These are phyloP conservation scores for Ambrosiella cleistominuta DNA, from an alignment of 2,329 filamentous ascomycete species.

Conservation along the genomic window DNA sequence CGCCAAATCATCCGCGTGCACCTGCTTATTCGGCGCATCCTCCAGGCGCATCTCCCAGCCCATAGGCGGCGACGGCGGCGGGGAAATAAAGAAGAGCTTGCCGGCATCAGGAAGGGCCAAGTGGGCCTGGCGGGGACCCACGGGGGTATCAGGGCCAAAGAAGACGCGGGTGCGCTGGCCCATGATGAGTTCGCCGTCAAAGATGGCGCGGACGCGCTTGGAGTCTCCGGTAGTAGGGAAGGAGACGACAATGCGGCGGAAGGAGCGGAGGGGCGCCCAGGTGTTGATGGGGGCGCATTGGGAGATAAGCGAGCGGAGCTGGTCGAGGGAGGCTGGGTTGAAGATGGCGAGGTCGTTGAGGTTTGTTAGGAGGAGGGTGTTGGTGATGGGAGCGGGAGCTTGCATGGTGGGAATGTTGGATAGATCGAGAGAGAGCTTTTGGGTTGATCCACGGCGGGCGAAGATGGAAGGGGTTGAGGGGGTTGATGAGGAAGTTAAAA, in stretches of 20 bases:
- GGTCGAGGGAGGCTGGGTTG: conserved; percentile 53
- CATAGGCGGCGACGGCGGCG: conserved; percentile 48
- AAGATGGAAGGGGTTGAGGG: not conserved
- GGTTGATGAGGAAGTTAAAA: not conserved
- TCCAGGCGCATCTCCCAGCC: conserved; percentile 53
- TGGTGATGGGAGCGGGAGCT: conserved; percentile 58
- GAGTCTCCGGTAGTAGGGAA: conserved; percentile 56
- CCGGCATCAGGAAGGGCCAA: conserved; percentile 50
- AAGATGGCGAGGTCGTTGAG: conserved; percentile 58
- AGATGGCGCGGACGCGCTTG: conserved; percentile 50
- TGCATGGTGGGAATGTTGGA: conserved; percentile 51
- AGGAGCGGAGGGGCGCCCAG: conserved; percentile 66
- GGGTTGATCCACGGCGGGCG: conserved; percentile 8
- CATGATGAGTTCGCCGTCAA: conserved; percentile 58
- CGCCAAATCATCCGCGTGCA: conserved; percentile 52
- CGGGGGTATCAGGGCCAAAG: conserved; percentile 45
- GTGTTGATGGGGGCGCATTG: conserved; percentile 55
- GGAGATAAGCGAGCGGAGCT: conserved; percentile 53
- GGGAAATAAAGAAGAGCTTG: conserved; percentile 57
- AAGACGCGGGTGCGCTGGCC: conserved; percentile 53
- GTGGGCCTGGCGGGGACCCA: conserved; percentile 37
- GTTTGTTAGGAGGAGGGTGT: conserved; percentile 74
- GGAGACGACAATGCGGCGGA: conserved; percentile 64
- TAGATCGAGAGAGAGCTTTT: conserved; percentile 49
- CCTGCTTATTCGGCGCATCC: conserved; percentile 51